Base-by-base conservation (phyloP, 2,329 filamentous ascomycete species). In the Dothideomycetes sp. region DNA sequence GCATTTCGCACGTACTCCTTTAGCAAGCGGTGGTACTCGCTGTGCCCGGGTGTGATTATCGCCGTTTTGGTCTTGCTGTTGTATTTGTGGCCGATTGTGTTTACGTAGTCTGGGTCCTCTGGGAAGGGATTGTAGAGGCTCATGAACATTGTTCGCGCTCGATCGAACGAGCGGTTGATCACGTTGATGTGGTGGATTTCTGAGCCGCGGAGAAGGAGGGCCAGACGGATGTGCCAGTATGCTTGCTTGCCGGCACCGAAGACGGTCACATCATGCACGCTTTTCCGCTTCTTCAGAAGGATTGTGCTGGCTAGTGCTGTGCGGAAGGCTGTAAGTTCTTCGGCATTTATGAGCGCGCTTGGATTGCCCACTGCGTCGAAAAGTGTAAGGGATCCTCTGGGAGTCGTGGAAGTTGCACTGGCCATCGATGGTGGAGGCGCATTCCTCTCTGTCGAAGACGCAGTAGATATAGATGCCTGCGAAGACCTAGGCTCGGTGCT, bases 241-340 rank as follows among this genome's bases (percentile, higher is more conserved):
- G 89, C 89, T 64, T 95, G 88, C 50, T 81, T 78, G 34, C 89
- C 89, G 24, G 82, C 80, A 17, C 89, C 89, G 57, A 95, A 96
- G 38, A 94, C 81, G 11, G 81, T 79, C 9, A 95, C 56, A 11
- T 79, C 84, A 54, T 81, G 79, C 31, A 94, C 80, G 19, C 73
- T 72, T 40, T 73, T 67, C 41, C 89, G 83, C 52, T 68, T 68
- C 49, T 64, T 66, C 53, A 75, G 75, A 14, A 81, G 67, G 48
- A 81, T 65, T 41, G 79, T 73, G 10, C 73, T 72, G 0, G 74
- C 73, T 10, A 84, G 62, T 0, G 79, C 75, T 0, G 80, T 84
- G 34, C 79, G 70, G 59, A 83, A 84, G 1, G 77, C 77, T 0
- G 79, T 84, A 14, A 84, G 61, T 48, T 81, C 79, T 42, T 75